phyloP scores from a whole-genome alignment of 2,329 filamentous ascomycete species.

The Fusarium sacchari region DNA sequence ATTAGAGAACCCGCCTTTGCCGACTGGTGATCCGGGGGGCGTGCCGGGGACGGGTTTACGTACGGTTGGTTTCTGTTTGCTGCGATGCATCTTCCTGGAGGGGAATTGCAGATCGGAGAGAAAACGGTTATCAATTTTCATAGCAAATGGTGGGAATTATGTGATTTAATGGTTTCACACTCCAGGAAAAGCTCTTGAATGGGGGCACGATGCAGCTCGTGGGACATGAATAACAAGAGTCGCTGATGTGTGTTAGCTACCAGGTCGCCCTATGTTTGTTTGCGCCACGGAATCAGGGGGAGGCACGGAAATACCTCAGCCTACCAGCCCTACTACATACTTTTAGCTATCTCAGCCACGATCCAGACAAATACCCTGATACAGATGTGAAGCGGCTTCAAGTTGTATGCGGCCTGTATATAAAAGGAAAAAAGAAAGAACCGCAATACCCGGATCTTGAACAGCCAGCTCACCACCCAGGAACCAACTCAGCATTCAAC shows the following conservation, averaged over 20 bases:
- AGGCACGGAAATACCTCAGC: too few relatives aligned
- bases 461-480: not conserved
- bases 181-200: too few relatives aligned
- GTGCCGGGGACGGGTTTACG: not conserved
- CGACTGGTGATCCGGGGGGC: not conserved
- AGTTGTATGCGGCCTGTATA: too few relatives aligned
- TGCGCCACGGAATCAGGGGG: too few relatives aligned
- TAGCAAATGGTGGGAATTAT: rapidly evolving
- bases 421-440: rapidly evolving
- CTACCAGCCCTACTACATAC: rapidly evolving
- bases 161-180: too few relatives aligned
- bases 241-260: too few relatives aligned
- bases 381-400: too few relatives aligned
- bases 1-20: not conserved
- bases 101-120: rapidly evolving
- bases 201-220: too few relatives aligned
- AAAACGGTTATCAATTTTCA: rapidly evolving
- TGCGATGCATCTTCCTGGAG: rapidly evolving
- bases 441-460: rapidly evolving
- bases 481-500: not conserved
- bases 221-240: too few relatives aligned
- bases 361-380: too few relatives aligned
- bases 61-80: rapidly evolving
- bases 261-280: rapidly evolving
- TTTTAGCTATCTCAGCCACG: rapidly evolving